A percentile compares a stretch with the other conserved stretches of the same genome.
phyloP scores from a whole-genome alignment of 257 asterid species.

The Osmanthus fragrans region DNA sequence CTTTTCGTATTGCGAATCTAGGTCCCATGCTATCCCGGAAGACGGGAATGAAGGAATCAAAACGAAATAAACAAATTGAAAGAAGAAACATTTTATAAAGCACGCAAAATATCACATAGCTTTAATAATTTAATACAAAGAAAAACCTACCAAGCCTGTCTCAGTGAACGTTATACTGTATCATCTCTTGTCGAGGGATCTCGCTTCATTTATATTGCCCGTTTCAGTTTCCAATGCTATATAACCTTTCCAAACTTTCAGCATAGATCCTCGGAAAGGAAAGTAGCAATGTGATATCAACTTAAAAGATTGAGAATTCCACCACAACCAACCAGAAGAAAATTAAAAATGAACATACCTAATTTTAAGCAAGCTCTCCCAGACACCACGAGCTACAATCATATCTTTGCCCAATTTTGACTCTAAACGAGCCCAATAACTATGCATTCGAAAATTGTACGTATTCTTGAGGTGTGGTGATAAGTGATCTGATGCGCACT shows the following conservation, averaged over 20 bases:
- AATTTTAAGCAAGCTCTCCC: no score
- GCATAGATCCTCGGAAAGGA: slow-evolving; percentile 74
- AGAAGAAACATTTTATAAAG: background rate
- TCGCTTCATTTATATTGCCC: slow-evolving; percentile 82
- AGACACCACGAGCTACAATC: no score
- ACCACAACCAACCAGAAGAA: background rate
- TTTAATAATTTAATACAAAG: slow-evolving; percentile 1
- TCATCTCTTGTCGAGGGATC: slow-evolving; percentile 90
- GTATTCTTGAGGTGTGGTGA: no score
- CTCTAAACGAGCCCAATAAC: no score
- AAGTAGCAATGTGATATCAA: slow-evolving; percentile 23
- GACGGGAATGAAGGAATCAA: slow-evolving; percentile 13
- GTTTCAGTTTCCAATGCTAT: slow-evolving; percentile 72
- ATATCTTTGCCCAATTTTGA: no score
- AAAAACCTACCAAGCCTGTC: slow-evolving; percentile 84
- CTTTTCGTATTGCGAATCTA: no score
- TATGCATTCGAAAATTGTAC: no score
- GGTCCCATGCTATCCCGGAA: background rate
- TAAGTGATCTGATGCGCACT: no score
- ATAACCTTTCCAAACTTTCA: slow-evolving; percentile 85
- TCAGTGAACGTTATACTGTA: slow-evolving; percentile 80
- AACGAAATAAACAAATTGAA: background rate
- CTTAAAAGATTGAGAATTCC: slow-evolving; percentile 13
- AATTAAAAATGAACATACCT: no score
- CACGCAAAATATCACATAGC: background rate